phyloP scores from a whole-genome alignment of 2,329 filamentous ascomycete genomes.

The Pseudogymnoascus sp. region DNA sequence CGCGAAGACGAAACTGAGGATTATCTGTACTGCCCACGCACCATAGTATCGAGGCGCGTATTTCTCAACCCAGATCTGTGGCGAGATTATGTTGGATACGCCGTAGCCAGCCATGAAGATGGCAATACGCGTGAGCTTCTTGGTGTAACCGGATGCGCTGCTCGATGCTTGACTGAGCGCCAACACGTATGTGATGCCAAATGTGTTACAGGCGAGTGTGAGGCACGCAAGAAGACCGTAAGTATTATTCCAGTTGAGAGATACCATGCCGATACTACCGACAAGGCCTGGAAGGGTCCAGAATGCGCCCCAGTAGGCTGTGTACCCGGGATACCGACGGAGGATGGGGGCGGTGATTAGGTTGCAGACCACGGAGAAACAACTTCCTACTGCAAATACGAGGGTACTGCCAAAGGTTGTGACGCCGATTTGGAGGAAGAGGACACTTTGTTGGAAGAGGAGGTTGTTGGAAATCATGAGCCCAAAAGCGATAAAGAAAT shows the following conservation, averaged over 20 bases:
- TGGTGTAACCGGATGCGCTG: constrained; percentile 26
- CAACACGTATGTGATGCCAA: constrained; percentile 32
- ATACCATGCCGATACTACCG: constrained; percentile 29
- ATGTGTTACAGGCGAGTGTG: constrained; percentile 26
- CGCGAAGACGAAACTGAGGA: constrained; percentile 31
- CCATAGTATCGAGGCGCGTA: constrained; percentile 29
- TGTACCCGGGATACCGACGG: constrained; percentile 26
- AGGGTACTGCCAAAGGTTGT: constrained; percentile 34
- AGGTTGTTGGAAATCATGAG: constrained; percentile 42
- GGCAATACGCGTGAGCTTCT: constrained; percentile 29
- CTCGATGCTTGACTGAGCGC: constrained; percentile 34
- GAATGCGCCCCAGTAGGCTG: constrained; percentile 27
- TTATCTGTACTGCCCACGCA: constrained; percentile 28
- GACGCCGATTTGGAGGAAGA: constrained; percentile 31
- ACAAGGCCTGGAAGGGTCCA: constrained; percentile 29
- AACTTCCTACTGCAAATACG: constrained; percentile 32
- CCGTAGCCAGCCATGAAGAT: constrained; percentile 28
- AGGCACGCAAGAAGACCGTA: constrained; percentile 28
- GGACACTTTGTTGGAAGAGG: constrained; percentile 35
- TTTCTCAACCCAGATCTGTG: constrained; percentile 26
- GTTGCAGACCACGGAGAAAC: constrained; percentile 29
- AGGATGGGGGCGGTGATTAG: constrained; percentile 29
- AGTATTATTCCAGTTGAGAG: constrained; percentile 26
- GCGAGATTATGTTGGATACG: constrained; percentile 26
- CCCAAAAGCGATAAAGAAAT: constrained; percentile 37